Conservation (phyloP, 2,329 filamentous ascomycete genomes). For the Biscogniauxia mediterranea region DNA sequence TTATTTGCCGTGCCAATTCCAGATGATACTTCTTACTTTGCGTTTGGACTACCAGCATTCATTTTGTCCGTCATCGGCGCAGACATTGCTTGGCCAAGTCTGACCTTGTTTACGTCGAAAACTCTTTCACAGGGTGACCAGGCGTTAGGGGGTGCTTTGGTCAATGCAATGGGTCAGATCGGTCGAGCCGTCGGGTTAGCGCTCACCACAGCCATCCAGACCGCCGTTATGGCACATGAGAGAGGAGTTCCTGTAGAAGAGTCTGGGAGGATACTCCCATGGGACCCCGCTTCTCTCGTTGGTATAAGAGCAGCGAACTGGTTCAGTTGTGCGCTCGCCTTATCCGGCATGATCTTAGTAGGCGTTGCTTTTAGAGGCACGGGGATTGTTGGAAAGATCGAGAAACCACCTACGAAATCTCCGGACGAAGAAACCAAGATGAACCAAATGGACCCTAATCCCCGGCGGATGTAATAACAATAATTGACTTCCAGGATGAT, state of each 20-base stretch:
- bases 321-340: constrained; percentile 50
- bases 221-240: constrained; percentile 54
- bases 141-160: constrained; percentile 64
- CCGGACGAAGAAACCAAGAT: constrained; percentile 17
- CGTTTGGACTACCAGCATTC: constrained; percentile 66
- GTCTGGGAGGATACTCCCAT: constrained; percentile 40
- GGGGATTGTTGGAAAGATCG: constrained; percentile 49
- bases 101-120: constrained; percentile 65
- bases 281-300: constrained; percentile 46
- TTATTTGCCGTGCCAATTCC: constrained; percentile 65
- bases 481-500: too few relatives aligned
- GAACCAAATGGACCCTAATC: constrained; percentile 7
- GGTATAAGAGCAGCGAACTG: constrained; percentile 51
- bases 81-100: constrained; percentile 64
- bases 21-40: constrained; percentile 61
- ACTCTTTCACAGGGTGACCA: constrained; percentile 63
- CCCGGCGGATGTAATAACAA: background rate
- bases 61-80: constrained; percentile 63
- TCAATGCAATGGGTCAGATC: constrained; percentile 65
- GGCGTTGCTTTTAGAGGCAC: constrained; percentile 49
- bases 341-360: constrained; percentile 44
- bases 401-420: constrained; percentile 9
- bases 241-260: constrained; percentile 43
- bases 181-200: constrained; percentile 66
- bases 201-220: constrained; percentile 63